These are phyloP conservation scores for Ananas comosus DNA, from an alignment of 176 grass and related monocot species.

Conservation along the genomic window DNA sequence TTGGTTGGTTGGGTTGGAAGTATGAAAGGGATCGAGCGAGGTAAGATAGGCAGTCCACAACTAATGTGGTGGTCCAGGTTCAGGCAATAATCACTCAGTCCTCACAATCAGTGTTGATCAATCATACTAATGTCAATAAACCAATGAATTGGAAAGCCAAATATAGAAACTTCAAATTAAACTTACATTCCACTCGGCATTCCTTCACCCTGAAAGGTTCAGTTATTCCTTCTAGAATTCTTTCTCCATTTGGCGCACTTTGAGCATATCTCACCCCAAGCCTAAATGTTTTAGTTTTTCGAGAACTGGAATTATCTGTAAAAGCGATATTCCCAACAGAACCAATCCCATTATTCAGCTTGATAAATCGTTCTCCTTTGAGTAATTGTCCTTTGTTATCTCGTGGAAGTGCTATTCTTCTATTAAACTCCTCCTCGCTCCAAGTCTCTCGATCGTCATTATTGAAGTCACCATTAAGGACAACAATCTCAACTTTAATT, in stretches of 20 bases:
- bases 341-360: conserved; percentile 35
- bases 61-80: no score
- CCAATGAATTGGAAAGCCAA: no score
- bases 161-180: neutral
- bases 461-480: conserved; percentile 46
- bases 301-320: conserved; percentile 55
- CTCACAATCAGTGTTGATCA: no score
- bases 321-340: conserved; percentile 35
- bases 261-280: conserved; percentile 36
- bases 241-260: conserved; percentile 13
- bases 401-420: conserved; percentile 33
- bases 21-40: no score
- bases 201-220: conserved; percentile 47
- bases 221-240: conserved; percentile 39
- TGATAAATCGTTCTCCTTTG: conserved; percentile 30
- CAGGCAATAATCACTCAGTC: no score
- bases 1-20: no score
- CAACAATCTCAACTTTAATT: conserved; percentile 38
- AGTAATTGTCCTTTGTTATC: conserved; percentile 39
- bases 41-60: no score
- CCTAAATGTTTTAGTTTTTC: conserved; percentile 46
- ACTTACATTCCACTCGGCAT: conserved; percentile 41
- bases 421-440: conserved; percentile 33
- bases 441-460: conserved; percentile 35
- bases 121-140: no score